Percentiles rank a stretch among this genome's conserved stretches.
Conservation (phyloP, 2,329 filamentous ascomycete genomes). For the Talaromyces sp. region DNA sequence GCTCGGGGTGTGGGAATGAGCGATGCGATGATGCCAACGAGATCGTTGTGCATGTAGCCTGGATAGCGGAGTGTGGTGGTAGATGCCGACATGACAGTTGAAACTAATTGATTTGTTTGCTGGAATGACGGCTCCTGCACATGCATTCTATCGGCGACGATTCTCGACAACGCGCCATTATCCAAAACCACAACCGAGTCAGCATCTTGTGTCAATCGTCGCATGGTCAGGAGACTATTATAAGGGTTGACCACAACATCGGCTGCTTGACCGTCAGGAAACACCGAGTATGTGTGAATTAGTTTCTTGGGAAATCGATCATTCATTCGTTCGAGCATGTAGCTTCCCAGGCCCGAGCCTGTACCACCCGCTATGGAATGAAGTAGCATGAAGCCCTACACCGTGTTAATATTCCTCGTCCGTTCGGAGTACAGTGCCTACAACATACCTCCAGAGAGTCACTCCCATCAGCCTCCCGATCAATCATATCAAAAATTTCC, state of each 20-base stretch:
- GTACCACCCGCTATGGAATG: slow-evolving; percentile 98
- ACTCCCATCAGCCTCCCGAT: slow-evolving; percentile 94
- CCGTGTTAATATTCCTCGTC: slow-evolving; percentile 8
- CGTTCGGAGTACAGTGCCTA: background rate
- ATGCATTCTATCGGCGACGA: slow-evolving; percentile 89
- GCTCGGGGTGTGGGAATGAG: slow-evolving; percentile 94
- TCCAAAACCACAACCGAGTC: slow-evolving; percentile 95
- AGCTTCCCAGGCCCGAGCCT: slow-evolving; percentile 91
- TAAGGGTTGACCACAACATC: slow-evolving; percentile 98
- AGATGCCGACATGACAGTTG: slow-evolving; percentile 97
- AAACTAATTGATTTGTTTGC: slow-evolving; percentile 95
- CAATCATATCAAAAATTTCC: slow-evolving; percentile 99
- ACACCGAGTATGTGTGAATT: slow-evolving; percentile 98
- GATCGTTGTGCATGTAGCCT: slow-evolving; percentile 99
- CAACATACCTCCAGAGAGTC: slow-evolving; percentile 80
- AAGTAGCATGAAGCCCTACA: slow-evolving; percentile 90
- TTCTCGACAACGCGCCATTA: slow-evolving; percentile 88
- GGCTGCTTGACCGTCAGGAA: slow-evolving; percentile 84
- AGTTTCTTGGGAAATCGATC: slow-evolving; percentile 98
- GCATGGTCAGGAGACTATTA: slow-evolving; percentile 91
- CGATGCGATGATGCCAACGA: slow-evolving; percentile 93
- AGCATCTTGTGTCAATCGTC: slow-evolving; percentile 87
- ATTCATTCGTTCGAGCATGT: slow-evolving; percentile 90
- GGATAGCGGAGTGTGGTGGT: slow-evolving; percentile 96
- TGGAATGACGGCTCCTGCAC: slow-evolving; percentile 94